Conservation (phyloP, 1,284 basidiomycete genomes). For the Kalmanozyma brasiliensis region DNA sequence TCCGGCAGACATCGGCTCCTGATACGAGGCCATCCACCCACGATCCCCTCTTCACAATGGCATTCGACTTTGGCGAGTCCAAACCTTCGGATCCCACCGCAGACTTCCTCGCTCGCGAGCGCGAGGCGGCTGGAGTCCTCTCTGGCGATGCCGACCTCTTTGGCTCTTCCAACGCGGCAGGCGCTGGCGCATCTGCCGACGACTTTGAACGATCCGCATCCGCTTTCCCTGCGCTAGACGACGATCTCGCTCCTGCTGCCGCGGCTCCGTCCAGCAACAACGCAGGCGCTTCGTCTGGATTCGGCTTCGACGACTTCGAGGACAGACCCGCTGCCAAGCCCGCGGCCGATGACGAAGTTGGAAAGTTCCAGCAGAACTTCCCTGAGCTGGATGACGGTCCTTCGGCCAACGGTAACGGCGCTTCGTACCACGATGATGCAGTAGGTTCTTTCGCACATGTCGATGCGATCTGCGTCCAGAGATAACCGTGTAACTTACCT, state of each 20-base stretch:
- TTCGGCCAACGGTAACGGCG: slow-evolving; percentile 23
- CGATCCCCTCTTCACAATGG: slow-evolving; percentile 29
- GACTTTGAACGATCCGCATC: slow-evolving; percentile 72
- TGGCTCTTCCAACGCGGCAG: slow-evolving; percentile 51
- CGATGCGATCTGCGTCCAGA: no score
- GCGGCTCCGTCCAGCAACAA: slow-evolving; percentile 18
- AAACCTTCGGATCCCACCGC: slow-evolving; percentile 63
- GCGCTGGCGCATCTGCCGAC: slow-evolving; percentile 30
- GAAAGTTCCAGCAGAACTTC: slow-evolving; percentile 89
- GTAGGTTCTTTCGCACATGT: slow-evolving; percentile 23
- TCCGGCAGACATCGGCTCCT: background rate
- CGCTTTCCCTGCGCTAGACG: slow-evolving; percentile 71
- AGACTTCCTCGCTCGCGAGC: slow-evolving; percentile 66
- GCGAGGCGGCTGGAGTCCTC: slow-evolving; percentile 60
- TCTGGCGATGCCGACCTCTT: slow-evolving; percentile 60
- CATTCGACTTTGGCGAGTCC: slow-evolving; percentile 56
- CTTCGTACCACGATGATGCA: slow-evolving; percentile 23
- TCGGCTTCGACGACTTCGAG: slow-evolving; percentile 44
- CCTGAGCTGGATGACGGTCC: slow-evolving; percentile 77
- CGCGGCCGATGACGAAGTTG: slow-evolving; percentile 76
- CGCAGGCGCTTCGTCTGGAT: slow-evolving; percentile 13
- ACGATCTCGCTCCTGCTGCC: slow-evolving; percentile 62
- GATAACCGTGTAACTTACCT: background rate
- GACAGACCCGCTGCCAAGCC: slow-evolving; percentile 26
- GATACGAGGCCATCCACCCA: background rate